phyloP scores from a whole-genome alignment of 164 flowering plant genomes.

The Dillenia turbinata region DNA sequence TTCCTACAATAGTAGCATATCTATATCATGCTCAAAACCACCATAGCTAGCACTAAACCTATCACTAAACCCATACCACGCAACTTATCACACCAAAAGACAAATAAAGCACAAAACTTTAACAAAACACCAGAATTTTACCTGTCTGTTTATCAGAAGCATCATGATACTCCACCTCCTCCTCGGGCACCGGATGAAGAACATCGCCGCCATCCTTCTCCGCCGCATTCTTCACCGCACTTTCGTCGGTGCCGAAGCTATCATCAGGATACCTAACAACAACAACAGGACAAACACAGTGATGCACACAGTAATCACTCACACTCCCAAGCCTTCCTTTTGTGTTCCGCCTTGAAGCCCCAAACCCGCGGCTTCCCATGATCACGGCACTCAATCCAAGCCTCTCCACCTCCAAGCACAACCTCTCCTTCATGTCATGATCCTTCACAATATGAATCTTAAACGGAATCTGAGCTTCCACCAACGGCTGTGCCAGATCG shows the following conservation, averaged over 20 bases:
- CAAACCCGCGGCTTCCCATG: slow-evolving; percentile 60
- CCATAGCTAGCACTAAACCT: too few relatives aligned
- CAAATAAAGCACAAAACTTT: slow-evolving; percentile 14
- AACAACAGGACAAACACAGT: slow-evolving; percentile 63
- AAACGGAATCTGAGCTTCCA: slow-evolving; percentile 54
- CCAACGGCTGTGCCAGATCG: slow-evolving; percentile 58
- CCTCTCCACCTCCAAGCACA: slow-evolving; percentile 66
- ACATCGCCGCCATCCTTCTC: slow-evolving; percentile 20
- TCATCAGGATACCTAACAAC: slow-evolving; percentile 55
- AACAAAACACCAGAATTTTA: background rate
- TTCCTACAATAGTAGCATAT: too few relatives aligned
- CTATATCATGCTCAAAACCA: too few relatives aligned
- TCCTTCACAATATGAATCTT: slow-evolving; percentile 84
- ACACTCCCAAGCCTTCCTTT: slow-evolving; percentile 57
- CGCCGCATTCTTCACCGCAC: slow-evolving; percentile 1
- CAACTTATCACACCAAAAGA: background rate
- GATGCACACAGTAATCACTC: slow-evolving; percentile 60
- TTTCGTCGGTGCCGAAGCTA: slow-evolving; percentile 5
- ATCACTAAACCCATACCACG: too few relatives aligned
- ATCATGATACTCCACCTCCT: slow-evolving; percentile 43
- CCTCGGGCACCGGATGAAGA: slow-evolving; percentile 34
- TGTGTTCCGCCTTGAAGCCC: slow-evolving; percentile 32
- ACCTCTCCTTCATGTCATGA: slow-evolving; percentile 82
- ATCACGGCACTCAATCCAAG: slow-evolving; percentile 48
- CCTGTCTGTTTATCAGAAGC: slow-evolving; percentile 36